phyloP scores from a whole-genome alignment of 2,329 filamentous ascomycete species.

The Dothistroma pini region DNA sequence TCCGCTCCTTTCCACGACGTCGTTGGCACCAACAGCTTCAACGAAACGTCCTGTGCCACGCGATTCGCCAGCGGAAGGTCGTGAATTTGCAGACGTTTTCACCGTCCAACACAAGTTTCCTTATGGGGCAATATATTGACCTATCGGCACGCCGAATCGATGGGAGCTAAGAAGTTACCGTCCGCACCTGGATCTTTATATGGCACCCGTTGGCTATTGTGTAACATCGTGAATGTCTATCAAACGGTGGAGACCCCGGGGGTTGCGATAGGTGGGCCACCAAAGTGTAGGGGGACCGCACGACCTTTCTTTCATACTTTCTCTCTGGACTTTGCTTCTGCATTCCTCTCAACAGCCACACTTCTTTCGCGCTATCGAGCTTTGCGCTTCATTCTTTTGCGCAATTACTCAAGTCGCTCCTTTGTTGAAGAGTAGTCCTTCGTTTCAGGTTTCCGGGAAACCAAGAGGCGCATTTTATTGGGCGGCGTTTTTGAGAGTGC shows the following conservation, averaged over 20 bases:
- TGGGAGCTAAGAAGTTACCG: neutral
- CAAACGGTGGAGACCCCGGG: neutral
- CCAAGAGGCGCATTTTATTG: neutral
- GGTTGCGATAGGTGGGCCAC: neutral
- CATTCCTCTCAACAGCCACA: neutral
- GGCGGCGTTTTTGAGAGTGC: conserved; percentile 3
- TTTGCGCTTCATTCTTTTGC: conserved; percentile 24
- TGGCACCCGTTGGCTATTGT: neutral
- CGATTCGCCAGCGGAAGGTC: neutral
- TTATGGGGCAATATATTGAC: neutral
- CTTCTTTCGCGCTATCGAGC: neutral
- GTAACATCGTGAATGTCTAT: neutral
- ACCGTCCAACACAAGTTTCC: neutral
- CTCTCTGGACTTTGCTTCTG: neutral
- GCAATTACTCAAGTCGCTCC: conserved; percentile 11
- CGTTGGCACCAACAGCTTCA: neutral
- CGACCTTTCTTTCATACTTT: neutral
- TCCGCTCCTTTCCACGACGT: neutral
- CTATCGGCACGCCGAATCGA: neutral
- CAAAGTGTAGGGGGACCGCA: neutral
- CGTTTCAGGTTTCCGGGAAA: neutral
- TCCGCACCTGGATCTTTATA: neutral
- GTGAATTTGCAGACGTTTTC: neutral
- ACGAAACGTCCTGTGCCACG: neutral
- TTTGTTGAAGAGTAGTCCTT: conserved; percentile 6